Conservation (phyloP, 176 grass and related monocot species). For the Carex pumila region DNA sequence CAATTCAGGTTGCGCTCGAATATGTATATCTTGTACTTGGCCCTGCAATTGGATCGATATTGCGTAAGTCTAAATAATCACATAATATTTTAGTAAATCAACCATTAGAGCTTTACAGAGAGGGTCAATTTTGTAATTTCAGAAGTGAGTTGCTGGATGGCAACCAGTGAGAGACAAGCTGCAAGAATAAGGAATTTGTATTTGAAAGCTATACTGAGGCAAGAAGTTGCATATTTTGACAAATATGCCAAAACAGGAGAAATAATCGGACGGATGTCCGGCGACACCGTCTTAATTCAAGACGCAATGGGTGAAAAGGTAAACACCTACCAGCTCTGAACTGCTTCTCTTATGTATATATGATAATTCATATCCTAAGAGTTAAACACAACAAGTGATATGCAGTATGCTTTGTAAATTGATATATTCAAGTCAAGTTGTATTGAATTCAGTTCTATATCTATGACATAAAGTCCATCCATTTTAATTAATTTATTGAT, state of each 20-base stretch:
- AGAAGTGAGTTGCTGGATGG: conserved; percentile 75
- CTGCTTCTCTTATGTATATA: background rate
- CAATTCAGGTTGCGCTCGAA: conserved; percentile 34
- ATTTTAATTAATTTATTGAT: background rate
- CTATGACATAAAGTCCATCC: too few species aligned
- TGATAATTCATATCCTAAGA: background rate
- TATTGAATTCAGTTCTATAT: too few species aligned
- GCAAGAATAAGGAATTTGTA: conserved; percentile 48
- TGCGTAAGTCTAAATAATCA: conserved; percentile 35
- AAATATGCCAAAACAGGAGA: conserved; percentile 46
- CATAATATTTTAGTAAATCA: background rate
- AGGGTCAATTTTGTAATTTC: background rate
- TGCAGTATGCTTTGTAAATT: too few species aligned
- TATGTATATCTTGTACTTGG: conserved; percentile 44
- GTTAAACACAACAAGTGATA: too few species aligned
- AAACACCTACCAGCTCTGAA: background rate
- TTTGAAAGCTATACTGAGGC: conserved; percentile 48
- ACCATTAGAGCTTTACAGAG: background rate
- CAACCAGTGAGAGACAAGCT: conserved; percentile 62
- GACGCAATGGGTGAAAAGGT: conserved; percentile 84
- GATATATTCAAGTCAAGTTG: too few species aligned
- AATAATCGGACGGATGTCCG: conserved; percentile 58
- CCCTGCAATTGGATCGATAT: conserved; percentile 33
- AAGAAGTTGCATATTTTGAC: conserved; percentile 68
- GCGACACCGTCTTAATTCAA: conserved; percentile 79